Evolutionary conservation across 345 rosid species (phyloP).

Genomic region (Ricinus communis): DNA sequence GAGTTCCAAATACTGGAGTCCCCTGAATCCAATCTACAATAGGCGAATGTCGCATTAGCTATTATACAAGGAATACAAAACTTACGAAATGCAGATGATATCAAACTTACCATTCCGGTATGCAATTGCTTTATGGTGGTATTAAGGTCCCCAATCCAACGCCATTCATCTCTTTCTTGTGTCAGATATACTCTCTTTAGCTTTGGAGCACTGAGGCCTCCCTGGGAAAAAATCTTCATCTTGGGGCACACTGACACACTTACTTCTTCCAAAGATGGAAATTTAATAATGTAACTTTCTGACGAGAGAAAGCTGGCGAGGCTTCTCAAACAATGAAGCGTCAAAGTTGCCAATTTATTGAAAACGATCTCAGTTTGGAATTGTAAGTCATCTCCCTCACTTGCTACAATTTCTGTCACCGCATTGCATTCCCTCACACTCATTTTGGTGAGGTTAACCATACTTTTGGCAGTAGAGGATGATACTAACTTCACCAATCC

Average conservation of each 20-base stretch:
- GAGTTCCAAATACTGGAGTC: slow-evolving; percentile 1
- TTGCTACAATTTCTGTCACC: slow-evolving; percentile 17
- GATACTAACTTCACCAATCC: slow-evolving; percentile 3
- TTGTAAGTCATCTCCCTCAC: background rate
- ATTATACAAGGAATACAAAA: background rate
- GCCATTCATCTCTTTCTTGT: background rate
- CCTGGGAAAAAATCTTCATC: slow-evolving; percentile 4
- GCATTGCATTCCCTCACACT: slow-evolving; percentile 16
- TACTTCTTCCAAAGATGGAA: slow-evolving; percentile 17
- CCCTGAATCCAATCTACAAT: background rate
- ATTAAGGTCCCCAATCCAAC: slow-evolving; percentile 16
- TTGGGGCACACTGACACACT: slow-evolving; percentile 5
- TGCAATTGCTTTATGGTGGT: slow-evolving; percentile 4
- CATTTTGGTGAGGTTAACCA: slow-evolving; percentile 16
- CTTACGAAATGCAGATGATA: background rate
- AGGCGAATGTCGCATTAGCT: background rate
- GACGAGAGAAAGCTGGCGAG: slow-evolving; percentile 11
- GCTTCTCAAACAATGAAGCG: background rate
- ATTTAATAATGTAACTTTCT: background rate
- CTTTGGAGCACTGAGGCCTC: background rate
- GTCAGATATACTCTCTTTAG: background rate
- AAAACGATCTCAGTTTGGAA: slow-evolving; percentile 5
- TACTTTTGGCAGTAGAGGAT: slow-evolving; percentile 15
- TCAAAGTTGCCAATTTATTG: background rate
- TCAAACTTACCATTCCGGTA: slow-evolving; percentile 10